Percentiles rank a stretch among this genome's conserved stretches.
Evolutionary conservation across 768 basidiomycete genomes (phyloP).

Genomic region (Cyclocybe cylindracea): DNA sequence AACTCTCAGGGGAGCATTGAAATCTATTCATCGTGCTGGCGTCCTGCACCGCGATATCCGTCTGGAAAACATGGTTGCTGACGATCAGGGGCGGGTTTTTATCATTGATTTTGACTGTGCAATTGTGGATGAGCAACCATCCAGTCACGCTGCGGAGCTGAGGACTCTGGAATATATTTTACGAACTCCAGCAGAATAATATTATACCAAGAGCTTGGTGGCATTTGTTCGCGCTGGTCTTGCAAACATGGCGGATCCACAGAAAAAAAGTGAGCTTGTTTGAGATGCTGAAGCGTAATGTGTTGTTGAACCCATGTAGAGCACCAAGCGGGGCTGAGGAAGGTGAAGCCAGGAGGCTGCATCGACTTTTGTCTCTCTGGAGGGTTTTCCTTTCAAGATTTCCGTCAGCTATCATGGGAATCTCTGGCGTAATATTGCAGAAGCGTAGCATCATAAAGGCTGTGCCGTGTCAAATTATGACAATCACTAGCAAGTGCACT

Average conservation of each 20-base stretch:
- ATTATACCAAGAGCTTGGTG: not conserved
- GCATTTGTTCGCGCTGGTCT: too few relatives aligned
- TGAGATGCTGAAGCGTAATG: too few relatives aligned
- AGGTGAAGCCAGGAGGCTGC: conserved; percentile 6
- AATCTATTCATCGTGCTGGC: conserved; percentile 22
- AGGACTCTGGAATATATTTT: not conserved
- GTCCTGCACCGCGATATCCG: conserved; percentile 26
- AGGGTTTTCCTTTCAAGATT: conserved; percentile 5
- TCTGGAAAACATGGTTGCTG: conserved; percentile 20
- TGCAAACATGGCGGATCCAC: too few relatives aligned
- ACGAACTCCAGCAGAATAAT: not conserved
- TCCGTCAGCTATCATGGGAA: too few relatives aligned
- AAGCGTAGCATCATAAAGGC: too few relatives aligned
- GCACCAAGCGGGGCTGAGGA: conserved; percentile 2
- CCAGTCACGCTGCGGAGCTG: not conserved
- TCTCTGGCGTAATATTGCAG: too few relatives aligned
- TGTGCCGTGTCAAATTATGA: too few relatives aligned
- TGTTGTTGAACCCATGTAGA: not conserved
- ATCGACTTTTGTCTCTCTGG: conserved; percentile 8
- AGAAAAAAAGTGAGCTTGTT: too few relatives aligned
- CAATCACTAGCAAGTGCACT: too few relatives aligned
- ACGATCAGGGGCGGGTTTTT: conserved; percentile 13
- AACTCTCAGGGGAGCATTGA: conserved; percentile 11
- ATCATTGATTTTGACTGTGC: conserved; percentile 29
- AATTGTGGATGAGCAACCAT: not conserved